Evolutionary conservation across 352 stramenopile species (phyloP).

Genomic region (Phytopythium delawarense): DNA sequence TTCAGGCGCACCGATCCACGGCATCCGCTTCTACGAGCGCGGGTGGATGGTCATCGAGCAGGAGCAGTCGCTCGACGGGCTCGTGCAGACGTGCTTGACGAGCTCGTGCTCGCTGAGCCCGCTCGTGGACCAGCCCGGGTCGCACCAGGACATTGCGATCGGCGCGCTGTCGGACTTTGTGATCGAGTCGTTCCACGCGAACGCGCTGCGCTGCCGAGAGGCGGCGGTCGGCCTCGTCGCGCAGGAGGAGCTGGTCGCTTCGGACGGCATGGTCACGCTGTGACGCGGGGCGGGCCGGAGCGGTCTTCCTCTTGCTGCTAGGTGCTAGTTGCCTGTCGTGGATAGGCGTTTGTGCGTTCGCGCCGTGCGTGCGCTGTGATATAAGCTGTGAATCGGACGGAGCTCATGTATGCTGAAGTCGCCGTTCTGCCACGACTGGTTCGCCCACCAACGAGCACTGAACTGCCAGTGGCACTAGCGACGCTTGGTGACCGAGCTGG

Average conservation of each 20-base stretch:
- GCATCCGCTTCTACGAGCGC: conserved; percentile 38
- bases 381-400: too few species aligned
- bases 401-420: too few species aligned
- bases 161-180: conserved; percentile 28
- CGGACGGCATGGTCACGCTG: not conserved
- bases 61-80: conserved; percentile 9
- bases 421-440: too few species aligned
- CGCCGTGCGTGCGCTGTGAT: too few species aligned
- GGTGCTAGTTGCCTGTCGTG: not conserved
- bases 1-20: conserved; percentile 28
- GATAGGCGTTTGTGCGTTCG: too few species aligned
- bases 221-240: not conserved
- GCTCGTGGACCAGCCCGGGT: conserved; percentile 21
- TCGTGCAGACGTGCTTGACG: conserved; percentile 18
- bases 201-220: conserved; percentile 10
- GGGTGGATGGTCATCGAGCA: conserved; percentile 39
- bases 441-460: too few species aligned
- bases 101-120: conserved; percentile 23
- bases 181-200: conserved; percentile 30
- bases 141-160: conserved; percentile 25
- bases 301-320: not conserved
- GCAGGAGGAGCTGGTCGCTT: conserved; percentile 5
- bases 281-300: not conserved
- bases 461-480: too few species aligned
- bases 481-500: too few species aligned